phyloP scores from a whole-genome alignment of 768 basidiomycete genomes.

The Rhodosporidiobolus sp. region DNA sequence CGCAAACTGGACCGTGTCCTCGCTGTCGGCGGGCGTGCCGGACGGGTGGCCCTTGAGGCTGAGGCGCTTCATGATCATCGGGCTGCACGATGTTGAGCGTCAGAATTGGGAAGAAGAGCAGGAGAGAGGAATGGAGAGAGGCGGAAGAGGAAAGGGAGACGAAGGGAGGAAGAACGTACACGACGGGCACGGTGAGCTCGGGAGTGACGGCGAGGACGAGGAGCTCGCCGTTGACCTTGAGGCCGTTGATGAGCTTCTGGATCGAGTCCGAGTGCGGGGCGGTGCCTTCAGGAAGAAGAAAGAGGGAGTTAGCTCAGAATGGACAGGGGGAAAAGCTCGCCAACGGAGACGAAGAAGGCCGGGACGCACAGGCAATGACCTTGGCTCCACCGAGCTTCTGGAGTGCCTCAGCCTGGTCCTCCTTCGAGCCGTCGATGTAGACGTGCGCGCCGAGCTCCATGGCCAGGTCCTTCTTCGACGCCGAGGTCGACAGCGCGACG shows the following conservation, averaged over 20 bases:
- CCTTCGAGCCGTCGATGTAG: slow-evolving; percentile 49
- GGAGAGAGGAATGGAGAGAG: not conserved
- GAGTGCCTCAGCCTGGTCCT: slow-evolving; percentile 47
- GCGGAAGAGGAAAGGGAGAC: not conserved
- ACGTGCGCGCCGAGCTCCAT: slow-evolving; percentile 50
- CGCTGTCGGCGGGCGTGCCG: slow-evolving; percentile 22
- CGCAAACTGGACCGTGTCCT: slow-evolving; percentile 39
- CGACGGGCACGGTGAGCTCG: slow-evolving; percentile 22
- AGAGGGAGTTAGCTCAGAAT: too few relatives aligned
- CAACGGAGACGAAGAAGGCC: not conserved
- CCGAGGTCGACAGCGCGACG: slow-evolving; percentile 49
- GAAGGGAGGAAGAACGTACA: not conserved
- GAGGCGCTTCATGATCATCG: slow-evolving; percentile 41
- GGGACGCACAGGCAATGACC: slow-evolving; percentile 43
- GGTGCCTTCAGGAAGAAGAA: too few relatives aligned
- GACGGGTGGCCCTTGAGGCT: slow-evolving; percentile 39
- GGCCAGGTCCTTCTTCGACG: slow-evolving; percentile 49
- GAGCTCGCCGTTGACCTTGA: slow-evolving; percentile 34
- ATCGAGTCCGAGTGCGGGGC: slow-evolving; percentile 36
- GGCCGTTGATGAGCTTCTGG: slow-evolving; percentile 27
- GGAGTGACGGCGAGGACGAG: slow-evolving; percentile 33
- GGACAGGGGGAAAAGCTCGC: not conserved
- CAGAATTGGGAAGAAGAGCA: not conserved
- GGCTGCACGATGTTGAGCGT: not conserved
- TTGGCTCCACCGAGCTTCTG: slow-evolving; percentile 52